Conservation (phyloP, 805 yeast genomes). For the Pichia deserticola region DNA sequence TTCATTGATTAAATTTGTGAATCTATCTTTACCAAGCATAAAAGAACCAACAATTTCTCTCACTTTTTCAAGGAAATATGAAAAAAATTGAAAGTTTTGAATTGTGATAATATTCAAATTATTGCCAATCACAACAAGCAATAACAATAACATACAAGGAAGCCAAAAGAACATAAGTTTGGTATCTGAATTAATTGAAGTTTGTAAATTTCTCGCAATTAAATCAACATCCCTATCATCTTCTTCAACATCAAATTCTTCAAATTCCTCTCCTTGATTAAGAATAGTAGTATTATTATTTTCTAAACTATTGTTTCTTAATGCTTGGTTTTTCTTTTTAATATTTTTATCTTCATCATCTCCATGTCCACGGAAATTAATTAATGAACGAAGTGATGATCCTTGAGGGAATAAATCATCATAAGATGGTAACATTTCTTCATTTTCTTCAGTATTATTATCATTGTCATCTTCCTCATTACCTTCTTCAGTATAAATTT, state of each 20-base stretch:
- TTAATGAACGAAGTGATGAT: conserved; percentile 20
- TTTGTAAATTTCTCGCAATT: conserved; percentile 28
- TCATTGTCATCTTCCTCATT: background rate
- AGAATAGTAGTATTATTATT: background rate
- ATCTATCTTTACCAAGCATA: conserved; percentile 41
- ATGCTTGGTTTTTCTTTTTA: background rate
- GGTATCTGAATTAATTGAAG: conserved; percentile 60
- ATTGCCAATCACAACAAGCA: conserved; percentile 32
- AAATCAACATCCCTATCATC: conserved; percentile 6
- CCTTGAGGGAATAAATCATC: conserved; percentile 68
- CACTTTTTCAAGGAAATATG: conserved; percentile 31
- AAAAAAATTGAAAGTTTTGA: conserved; percentile 15
- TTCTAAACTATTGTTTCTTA: too few species aligned
- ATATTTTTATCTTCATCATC: conserved; percentile 11
- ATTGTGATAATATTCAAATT: conserved; percentile 21
- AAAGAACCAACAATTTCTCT: conserved; percentile 40
- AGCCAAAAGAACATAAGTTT: conserved; percentile 89
- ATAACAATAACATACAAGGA: conserved; percentile 58
- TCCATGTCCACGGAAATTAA: conserved; percentile 22
- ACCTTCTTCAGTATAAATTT: too few species aligned
- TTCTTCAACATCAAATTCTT: background rate
- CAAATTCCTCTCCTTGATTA: background rate
- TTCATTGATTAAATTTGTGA: conserved; percentile 29
- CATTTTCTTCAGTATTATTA: conserved; percentile 24
- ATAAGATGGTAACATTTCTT: conserved; percentile 57